phyloP scores from a whole-genome alignment of 1,284 basidiomycete species.

The Ganoderma lucidum region DNA sequence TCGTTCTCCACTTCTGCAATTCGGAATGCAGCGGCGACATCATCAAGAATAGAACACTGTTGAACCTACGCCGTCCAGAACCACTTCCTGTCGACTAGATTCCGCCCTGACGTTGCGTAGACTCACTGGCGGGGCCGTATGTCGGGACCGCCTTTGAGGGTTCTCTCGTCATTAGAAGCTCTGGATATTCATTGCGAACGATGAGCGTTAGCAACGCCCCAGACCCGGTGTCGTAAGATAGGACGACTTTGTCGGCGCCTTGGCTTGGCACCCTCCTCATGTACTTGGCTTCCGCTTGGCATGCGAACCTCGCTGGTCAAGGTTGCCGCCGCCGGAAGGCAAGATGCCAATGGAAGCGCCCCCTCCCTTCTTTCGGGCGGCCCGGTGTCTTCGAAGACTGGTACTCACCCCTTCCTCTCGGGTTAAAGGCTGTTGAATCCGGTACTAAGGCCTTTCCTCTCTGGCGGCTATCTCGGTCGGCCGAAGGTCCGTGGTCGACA shows the following conservation, averaged over 20 bases:
- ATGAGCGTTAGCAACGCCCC: background rate
- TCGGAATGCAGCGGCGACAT: background rate
- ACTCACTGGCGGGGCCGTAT: background rate
- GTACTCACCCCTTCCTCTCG: background rate
- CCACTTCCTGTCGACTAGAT: background rate
- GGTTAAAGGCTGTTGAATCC: background rate
- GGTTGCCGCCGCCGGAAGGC: slow-evolving; percentile 19
- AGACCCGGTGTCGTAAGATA: background rate
- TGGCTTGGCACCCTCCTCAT: slow-evolving; percentile 23
- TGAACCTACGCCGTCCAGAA: background rate
- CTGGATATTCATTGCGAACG: background rate
- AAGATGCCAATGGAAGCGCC: slow-evolving; percentile 20
- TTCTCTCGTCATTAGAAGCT: background rate
- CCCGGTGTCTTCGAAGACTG: slow-evolving; percentile 19
- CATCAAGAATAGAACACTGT: slow-evolving; percentile 3
- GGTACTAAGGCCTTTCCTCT: background rate
- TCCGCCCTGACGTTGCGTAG: background rate
- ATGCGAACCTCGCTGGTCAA: slow-evolving; percentile 21
- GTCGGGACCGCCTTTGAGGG: background rate
- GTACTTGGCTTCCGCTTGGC: slow-evolving; percentile 30
- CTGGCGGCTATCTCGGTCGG: background rate
- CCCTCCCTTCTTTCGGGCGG: slow-evolving; percentile 10
- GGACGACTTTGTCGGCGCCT: slow-evolving; percentile 2
- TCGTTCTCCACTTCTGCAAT: background rate
- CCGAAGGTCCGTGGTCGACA: background rate